Percentiles rank a stretch among this genome's conserved stretches.
These are phyloP conservation scores for Dothideomycetes sp. DNA, from an alignment of 2,329 filamentous ascomycete species.

Conservation along the genomic window DNA sequence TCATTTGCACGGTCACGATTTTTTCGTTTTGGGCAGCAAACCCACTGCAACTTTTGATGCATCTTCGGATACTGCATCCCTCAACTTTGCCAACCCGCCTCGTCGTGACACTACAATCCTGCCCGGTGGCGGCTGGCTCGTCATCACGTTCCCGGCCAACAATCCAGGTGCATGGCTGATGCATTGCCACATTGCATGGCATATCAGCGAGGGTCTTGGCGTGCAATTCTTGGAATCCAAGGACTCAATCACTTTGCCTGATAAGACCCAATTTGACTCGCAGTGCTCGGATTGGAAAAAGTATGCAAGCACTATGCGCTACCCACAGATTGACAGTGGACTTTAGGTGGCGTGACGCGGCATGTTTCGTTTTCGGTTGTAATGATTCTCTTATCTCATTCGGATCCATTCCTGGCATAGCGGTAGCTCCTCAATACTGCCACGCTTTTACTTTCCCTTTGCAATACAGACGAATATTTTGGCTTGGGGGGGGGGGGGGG, in stretches of 20 bases:
- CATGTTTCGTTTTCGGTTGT: neutral
- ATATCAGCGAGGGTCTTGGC: constrained; percentile 47
- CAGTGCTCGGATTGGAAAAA: constrained; percentile 24
- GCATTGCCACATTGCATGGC: constrained; percentile 46
- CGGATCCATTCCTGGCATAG: no score
- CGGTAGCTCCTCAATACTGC: no score
- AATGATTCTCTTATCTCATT: neutral
- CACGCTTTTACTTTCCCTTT: no score
- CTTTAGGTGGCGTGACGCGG: constrained; percentile 14
- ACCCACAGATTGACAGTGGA: constrained; percentile 29
- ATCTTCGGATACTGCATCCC: constrained; percentile 20
- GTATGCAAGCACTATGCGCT: constrained; percentile 21
- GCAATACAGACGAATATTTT: no score
- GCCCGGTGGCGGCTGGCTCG: constrained; percentile 34
- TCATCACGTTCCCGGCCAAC: constrained; percentile 39
- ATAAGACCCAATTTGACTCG: constrained; percentile 16
- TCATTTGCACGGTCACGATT: constrained; percentile 23
- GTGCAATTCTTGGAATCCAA: constrained; percentile 42
- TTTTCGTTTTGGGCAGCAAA: constrained; percentile 22
- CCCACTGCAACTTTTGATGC: constrained; percentile 13
- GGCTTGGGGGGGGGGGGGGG: no score
- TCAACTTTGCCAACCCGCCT: constrained; percentile 31
- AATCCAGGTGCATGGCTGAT: constrained; percentile 46
- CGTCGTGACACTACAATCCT: constrained; percentile 40
- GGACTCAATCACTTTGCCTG: constrained; percentile 20